phyloP scores from a whole-genome alignment of 2,329 filamentous ascomycete species.

The Berkeleyomyces rouxiae region DNA sequence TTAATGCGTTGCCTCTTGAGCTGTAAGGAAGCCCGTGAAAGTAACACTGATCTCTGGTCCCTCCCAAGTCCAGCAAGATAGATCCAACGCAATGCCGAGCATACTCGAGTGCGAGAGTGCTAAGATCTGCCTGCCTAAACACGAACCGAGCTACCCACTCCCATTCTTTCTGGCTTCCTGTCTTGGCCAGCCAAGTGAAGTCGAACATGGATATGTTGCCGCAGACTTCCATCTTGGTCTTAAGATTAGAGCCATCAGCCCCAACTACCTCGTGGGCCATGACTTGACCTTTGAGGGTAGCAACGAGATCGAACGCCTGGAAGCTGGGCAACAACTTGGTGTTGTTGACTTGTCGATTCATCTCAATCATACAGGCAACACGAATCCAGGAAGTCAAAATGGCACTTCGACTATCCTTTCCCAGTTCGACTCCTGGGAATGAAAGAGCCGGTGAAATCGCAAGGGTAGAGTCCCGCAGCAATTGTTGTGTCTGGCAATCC shows the following conservation, averaged over 20 bases:
- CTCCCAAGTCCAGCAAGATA: conserved; percentile 10
- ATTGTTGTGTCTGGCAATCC: conserved; percentile 6
- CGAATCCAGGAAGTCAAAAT: conserved; percentile 9
- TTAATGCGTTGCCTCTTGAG: conserved; percentile 7
- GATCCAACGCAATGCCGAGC: conserved; percentile 10
- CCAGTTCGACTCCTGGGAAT: conserved; percentile 7
- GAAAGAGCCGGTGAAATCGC: background rate
- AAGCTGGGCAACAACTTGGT: background rate
- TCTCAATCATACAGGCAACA: conserved; percentile 2
- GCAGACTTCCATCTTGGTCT: conserved; percentile 10
- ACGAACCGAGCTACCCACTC: conserved; percentile 9
- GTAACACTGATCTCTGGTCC: conserved; percentile 7
- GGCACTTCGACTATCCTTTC: conserved; percentile 8
- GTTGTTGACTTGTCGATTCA: background rate
- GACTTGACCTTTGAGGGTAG: conserved; percentile 2
- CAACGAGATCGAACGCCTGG: conserved; percentile 3
- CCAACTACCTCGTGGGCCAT: conserved; percentile 6
- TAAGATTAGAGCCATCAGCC: conserved; percentile 5
- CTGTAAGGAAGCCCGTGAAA: conserved; percentile 9
- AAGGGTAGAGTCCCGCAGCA: background rate
- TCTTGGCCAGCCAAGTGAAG: conserved; percentile 3
- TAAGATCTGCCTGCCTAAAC: conserved; percentile 6
- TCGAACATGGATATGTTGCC: conserved; percentile 7
- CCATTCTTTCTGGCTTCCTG: background rate
- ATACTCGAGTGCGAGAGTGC: conserved; percentile 10